Base-by-base conservation (phyloP, 441 rosid species). In the Macaranga tanarius region DNA sequence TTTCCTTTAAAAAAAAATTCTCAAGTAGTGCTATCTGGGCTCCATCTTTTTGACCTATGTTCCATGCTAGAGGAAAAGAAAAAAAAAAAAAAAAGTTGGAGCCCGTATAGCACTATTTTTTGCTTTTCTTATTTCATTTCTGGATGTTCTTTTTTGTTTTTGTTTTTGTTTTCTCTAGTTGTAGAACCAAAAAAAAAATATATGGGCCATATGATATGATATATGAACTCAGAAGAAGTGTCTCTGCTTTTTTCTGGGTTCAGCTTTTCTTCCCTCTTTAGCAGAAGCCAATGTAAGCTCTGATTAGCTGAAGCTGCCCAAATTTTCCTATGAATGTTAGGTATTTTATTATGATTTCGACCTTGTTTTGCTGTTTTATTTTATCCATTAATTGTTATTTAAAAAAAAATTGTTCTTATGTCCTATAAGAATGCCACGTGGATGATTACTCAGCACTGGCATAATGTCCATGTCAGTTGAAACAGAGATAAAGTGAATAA, bases 1-100 rank as follows among this genome's bases (percentile, higher is more conserved):
- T 67, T 69, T 55, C 20, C 67, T 67, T 65, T 55, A 42, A 61
- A 34, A 34, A 34, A 34, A 34, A 34, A 34, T 19, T 69, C 71
- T 77, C 69, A 65, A 81, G 81, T 80, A 83, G 93, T 81, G 91
- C 92, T 89, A 88, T 82, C 79, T 76, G 84, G 81, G 88, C 91
- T 87, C 90, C 96, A 83, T 75, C 77, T 79, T 82, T 20, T 72
- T 38, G 40, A 60, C 10, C 2, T 52, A 2, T 9, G 13, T 57
- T 13, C 11, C 25, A 26, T 55, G 77, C 10, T 70, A 60, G 19
- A 73, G 2, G 50, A 12, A 11, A 56, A 54, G 22, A 7, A 60
- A 28, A 28, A 34, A 34, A 56, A 19, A 11, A 56, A 54, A 26
- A 61, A 63, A 70, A 61, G 47, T 77, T 83, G 88, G 88, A 83